phyloP scores from a whole-genome alignment of 2,329 filamentous ascomycete species.

The Aspergillus aculeatus region DNA sequence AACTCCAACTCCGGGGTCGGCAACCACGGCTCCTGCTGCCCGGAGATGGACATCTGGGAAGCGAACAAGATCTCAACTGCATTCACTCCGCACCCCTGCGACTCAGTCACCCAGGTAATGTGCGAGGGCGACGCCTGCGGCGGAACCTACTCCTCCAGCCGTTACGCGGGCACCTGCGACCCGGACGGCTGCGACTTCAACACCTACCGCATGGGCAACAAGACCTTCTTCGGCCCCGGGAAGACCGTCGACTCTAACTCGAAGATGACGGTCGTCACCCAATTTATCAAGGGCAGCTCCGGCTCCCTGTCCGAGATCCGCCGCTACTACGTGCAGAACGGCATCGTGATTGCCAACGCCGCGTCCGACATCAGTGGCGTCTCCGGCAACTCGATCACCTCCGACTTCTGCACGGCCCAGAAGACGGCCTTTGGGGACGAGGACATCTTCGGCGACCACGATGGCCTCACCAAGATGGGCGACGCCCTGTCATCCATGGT shows the following conservation, averaged over 20 bases:
- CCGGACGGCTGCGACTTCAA: slow-evolving; percentile 72
- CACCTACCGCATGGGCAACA: slow-evolving; percentile 64
- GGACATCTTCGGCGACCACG: slow-evolving; percentile 53
- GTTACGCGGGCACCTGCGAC: slow-evolving; percentile 64
- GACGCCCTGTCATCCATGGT: slow-evolving; percentile 58
- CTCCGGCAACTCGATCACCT: slow-evolving; percentile 54
- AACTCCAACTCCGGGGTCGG: slow-evolving; percentile 56
- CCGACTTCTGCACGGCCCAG: slow-evolving; percentile 57
- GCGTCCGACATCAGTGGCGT: slow-evolving; percentile 47
- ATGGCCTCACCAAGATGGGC: slow-evolving; percentile 56
- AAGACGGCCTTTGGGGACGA: slow-evolving; percentile 57
- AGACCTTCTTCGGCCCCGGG: slow-evolving; percentile 61
- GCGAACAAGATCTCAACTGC: slow-evolving; percentile 64
- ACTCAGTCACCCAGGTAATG: slow-evolving; percentile 46
- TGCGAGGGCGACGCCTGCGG: slow-evolving; percentile 55
- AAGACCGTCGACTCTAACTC: slow-evolving; percentile 58
- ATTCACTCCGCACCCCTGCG: slow-evolving; percentile 65
- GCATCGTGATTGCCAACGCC: slow-evolving; percentile 58
- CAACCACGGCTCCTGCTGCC: slow-evolving; percentile 60
- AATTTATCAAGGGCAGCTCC: slow-evolving; percentile 58
- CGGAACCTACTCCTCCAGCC: slow-evolving; percentile 51
- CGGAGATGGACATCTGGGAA: slow-evolving; percentile 70
- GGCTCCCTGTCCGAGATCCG: slow-evolving; percentile 58
- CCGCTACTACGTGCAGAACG: slow-evolving; percentile 65
- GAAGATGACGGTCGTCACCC: slow-evolving; percentile 66